These are phyloP conservation scores for Cystoderma amianthinum DNA, from an alignment of 768 basidiomycete species.

Conservation along the genomic window DNA sequence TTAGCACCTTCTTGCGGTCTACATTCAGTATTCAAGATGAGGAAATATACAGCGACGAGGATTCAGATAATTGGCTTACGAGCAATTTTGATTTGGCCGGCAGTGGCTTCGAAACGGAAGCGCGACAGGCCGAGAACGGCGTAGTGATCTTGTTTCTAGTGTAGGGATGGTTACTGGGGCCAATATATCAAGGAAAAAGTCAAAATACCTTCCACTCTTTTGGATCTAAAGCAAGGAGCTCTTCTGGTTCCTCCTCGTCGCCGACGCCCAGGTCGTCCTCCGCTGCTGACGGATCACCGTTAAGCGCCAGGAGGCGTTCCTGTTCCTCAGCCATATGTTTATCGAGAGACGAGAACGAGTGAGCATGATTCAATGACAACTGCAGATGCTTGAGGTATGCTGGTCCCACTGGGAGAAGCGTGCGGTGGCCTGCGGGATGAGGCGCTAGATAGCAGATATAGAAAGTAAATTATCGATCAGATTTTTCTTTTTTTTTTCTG, in stretches of 20 bases:
- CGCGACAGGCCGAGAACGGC: constrained; percentile 92
- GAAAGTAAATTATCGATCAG: no score
- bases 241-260: constrained; percentile 76
- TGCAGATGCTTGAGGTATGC: constrained; percentile 83
- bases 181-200: background rate
- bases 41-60: background rate
- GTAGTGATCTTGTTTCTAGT: constrained; percentile 98
- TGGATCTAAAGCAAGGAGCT: constrained; percentile 73
- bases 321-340: constrained; percentile 39
- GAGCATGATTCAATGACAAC: constrained; percentile 64
- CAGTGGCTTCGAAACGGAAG: constrained; percentile 78
- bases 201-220: constrained; percentile 91
- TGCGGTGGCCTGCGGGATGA: constrained; percentile 32
- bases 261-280: constrained; percentile 92
- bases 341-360: constrained; percentile 84
- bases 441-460: constrained; percentile 14
- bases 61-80: constrained; percentile 77
- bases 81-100: constrained; percentile 93
- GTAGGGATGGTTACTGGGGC: background rate
- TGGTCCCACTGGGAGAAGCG: constrained; percentile 77
- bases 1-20: constrained; percentile 99
- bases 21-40: constrained; percentile 3
- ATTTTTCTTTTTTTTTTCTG: background rate
- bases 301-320: constrained; percentile 40
- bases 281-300: constrained; percentile 31